Evolutionary conservation across 1,284 basidiomycete species (phyloP), one percentile per base, ranked within the genome.

Genomic region (Moniliophthora roreri): DNA sequence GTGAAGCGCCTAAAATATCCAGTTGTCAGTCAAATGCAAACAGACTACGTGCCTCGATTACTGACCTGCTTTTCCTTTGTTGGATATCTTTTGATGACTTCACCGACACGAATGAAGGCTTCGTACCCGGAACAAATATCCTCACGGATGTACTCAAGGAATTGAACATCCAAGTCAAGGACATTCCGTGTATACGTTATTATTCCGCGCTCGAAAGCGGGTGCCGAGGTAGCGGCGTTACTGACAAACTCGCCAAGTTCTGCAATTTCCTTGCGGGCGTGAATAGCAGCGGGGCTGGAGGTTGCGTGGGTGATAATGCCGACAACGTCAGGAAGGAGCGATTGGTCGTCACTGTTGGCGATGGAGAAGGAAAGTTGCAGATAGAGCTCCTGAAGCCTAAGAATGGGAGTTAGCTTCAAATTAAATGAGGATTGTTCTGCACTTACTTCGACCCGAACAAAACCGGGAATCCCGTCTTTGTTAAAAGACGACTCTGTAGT

Each of bases 221-320:
- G 51, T 9, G 51, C 54, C 6, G 50, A 40, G 18, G 53, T 51
- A 15, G 54, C 54, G 4, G 36, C 10, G 32, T 48, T 52, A 5
- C 32, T 42, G 21, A 55, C 51, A 21, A 55, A 55, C 40, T 55
- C 54, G 18, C 54, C 54, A 9, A 55, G 46, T 34, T 55, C 54
- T 3, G 54, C 54, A 18, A 55, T 51, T 26, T 52, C 50, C 26
- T 55, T 55, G n/a, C 51, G 39, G 6, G 54, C 54, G 4, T 34
- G 24, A 38, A 55, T 47, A 15, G 54, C 54, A n/a, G 54, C 26
- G 11, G 50, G 50, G 15, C 42, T 47, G 21, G 54, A 55, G 18
- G 44, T 55, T 4, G 54, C 54, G n/a, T 55, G 51, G 38, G 54
- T 55, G 8, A 55, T 34, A 15, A 39, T 52, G 16, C 54, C 54